Base-by-base conservation (phyloP, 202 grass and related monocot species). In the Hordeum pubiflorum region DNA sequence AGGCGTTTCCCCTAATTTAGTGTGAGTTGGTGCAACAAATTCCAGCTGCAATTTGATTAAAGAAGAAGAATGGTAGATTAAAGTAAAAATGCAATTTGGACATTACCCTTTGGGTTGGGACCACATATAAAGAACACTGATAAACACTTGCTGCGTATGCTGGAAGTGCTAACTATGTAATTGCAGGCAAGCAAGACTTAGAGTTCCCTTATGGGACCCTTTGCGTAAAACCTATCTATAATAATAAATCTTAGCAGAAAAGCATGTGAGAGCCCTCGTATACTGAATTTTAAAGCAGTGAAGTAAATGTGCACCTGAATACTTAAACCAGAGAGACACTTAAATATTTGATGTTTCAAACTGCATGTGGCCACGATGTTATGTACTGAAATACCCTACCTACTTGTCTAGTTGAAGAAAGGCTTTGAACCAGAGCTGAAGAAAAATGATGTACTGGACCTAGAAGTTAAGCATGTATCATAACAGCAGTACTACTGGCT, bases 1-100 rank as follows among this genome's bases (percentile, higher is more conserved):
- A 72, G 38, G 52, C 55, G 32, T 44, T 71, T 64, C 31, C 56
- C 33, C 82, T 37, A 76, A 41, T 65, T 66, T 66, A 54, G 26
- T 44, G 31, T 46, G n/a, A 62, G 44, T 69, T 86, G 24, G 41
- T 86, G 82, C 76, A 79, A 78, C 32, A 79, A 82, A 75, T 79
- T 10, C 54, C 69, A 79, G 13, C 17, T 55, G 71, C 20, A 69
- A 79, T 59, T 69, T 63, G 39, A 67, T 39, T 84, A 80, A 75
- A 59, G 27, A 72, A 66, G 62, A 36, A 11, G 3, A 66, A 21
- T 57, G 12, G 43, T 58, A 32, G 13, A 50, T 17, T 66, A 36
- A 68, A 43, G 33, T 79, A 18, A 61, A 84, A 71, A 75, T 71
- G 43, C 44, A 68, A 38, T 59, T 21, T 43, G 7, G 29, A 70